These are phyloP conservation scores for Diplodia intermedia DNA, from an alignment of 2,329 filamentous ascomycete species.

Conservation along the genomic window DNA sequence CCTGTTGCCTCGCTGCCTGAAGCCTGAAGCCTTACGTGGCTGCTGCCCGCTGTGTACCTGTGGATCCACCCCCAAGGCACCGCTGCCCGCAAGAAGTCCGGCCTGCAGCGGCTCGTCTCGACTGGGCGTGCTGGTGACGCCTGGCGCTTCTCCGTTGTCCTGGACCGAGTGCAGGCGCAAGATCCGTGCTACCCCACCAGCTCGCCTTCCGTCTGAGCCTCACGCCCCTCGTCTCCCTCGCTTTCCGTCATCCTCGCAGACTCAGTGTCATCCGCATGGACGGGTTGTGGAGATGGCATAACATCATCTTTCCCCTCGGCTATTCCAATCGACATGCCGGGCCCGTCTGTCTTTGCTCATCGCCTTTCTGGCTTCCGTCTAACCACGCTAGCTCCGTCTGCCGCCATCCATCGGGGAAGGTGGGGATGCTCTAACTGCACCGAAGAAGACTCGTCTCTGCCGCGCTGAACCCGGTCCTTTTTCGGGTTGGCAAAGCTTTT, in stretches of 20 bases:
- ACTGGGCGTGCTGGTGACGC: background rate
- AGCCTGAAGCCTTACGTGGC: background rate
- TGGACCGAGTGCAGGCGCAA: background rate
- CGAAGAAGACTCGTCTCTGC: background rate
- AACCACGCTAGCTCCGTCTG: background rate
- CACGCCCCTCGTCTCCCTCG: background rate
- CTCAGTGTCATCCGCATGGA: background rate
- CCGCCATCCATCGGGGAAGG: constrained; percentile 6
- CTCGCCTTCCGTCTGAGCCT: background rate
- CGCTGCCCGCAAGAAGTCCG: background rate
- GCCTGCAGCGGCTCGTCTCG: constrained; percentile 5
- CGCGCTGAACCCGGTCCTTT: background rate
- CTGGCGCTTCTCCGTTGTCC: background rate
- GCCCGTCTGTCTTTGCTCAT: background rate
- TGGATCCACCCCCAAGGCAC: background rate
- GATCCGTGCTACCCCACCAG: background rate
- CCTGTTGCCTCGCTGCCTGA: background rate
- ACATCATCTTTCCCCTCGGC: background rate
- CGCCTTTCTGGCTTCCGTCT: background rate
- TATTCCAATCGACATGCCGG: background rate
- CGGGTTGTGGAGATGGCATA: background rate
- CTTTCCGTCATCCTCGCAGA: background rate
- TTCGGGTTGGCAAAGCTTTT: background rate
- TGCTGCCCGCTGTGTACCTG: background rate
- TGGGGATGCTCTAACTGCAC: background rate